These are phyloP conservation scores for Phytophthora uliginosa DNA, from an alignment of 352 stramenopile genomes.

Conservation along the genomic window DNA sequence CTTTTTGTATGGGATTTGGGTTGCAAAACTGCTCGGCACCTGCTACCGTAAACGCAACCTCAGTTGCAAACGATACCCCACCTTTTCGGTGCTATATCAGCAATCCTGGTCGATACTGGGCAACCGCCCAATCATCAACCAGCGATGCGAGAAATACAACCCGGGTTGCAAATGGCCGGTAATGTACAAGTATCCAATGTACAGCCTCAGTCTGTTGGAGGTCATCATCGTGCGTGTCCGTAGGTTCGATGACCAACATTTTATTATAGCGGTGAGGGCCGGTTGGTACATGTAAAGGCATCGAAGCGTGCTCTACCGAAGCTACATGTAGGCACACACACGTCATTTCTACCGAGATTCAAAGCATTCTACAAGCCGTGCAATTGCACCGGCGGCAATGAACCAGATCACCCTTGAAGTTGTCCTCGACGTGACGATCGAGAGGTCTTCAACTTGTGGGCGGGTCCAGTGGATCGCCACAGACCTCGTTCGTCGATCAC, in stretches of 20 bases:
- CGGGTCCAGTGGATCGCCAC: too few relatives aligned
- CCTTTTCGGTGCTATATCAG: too few relatives aligned
- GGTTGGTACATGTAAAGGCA: not conserved
- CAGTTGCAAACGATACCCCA: too few relatives aligned
- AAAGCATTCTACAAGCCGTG: not conserved
- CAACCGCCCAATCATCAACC: too few relatives aligned
- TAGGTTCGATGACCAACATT: not conserved
- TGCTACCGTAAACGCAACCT: too few relatives aligned
- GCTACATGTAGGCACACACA: not conserved
- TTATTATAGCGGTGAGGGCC: not conserved
- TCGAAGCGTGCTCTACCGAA: not conserved
- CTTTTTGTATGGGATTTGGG: too few relatives aligned
- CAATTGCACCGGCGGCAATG: not conserved
- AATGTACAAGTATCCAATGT: too few relatives aligned
- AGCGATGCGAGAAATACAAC: too few relatives aligned
- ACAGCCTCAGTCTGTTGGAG: not conserved
- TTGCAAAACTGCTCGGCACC: too few relatives aligned
- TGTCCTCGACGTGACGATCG: not conserved
- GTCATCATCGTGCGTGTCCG: not conserved
- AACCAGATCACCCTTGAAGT: not conserved
- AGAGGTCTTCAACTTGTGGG: not conserved
- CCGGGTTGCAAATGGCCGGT: not conserved
- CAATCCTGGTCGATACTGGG: too few relatives aligned
- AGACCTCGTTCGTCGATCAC: too few relatives aligned
- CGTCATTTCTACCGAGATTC: not conserved